These are phyloP conservation scores for Gnaphalium uliginosum DNA, from an alignment of 129 eudicot genomes.

Conservation along the genomic window DNA sequence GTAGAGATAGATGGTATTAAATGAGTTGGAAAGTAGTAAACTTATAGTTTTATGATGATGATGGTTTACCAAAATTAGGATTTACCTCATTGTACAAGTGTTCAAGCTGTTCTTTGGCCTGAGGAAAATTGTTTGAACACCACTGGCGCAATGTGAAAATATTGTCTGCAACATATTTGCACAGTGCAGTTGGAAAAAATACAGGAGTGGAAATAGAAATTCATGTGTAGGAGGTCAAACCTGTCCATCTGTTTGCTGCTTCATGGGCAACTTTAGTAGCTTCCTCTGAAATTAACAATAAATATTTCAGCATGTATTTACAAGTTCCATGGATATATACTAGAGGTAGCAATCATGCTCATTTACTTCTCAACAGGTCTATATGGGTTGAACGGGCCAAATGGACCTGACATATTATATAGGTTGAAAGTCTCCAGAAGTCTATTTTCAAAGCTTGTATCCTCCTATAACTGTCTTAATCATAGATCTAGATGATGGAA, in stretches of 20 bases:
- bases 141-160: conserved; percentile 86
- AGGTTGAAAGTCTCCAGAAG: not conserved
- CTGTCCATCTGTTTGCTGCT: conserved; percentile 99
- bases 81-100: conserved; percentile 83
- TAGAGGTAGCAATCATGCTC: not conserved
- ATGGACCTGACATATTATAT: not conserved
- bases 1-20: not conserved
- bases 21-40: not conserved
- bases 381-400: not conserved
- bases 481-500: not conserved
- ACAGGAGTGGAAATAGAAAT: conserved; percentile 11
- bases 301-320: conserved; percentile 15
- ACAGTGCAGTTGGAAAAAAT: not conserved
- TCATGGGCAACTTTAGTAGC: conserved; percentile 80
- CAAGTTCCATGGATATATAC: not conserved
- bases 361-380: not conserved
- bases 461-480: not conserved
- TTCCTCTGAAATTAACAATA: conserved; percentile 49
- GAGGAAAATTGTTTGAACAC: conserved; percentile 95
- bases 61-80: not conserved
- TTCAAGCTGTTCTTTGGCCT: conserved; percentile 96
- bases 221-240: conserved; percentile 40
- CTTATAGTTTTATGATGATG: not conserved
- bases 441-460: not conserved
- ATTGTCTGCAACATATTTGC: conserved; percentile 51